A percentile compares a stretch with the other conserved stretches of the same genome.
These are phyloP conservation scores for Puccinia polysora DNA, from an alignment of 1,284 basidiomycete species.

Conservation along the genomic window DNA sequence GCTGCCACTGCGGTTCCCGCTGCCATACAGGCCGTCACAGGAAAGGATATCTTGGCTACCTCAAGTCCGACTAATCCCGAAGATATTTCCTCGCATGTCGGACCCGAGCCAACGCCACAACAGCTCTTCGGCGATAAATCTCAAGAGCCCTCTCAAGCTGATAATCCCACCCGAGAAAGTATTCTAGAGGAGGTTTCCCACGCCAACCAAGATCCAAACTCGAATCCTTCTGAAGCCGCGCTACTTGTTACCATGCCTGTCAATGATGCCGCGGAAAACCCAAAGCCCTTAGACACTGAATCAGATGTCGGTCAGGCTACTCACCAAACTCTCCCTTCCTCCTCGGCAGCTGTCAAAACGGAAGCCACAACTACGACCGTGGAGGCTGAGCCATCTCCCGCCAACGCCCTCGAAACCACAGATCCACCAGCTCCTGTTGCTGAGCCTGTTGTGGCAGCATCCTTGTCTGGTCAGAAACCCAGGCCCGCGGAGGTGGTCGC, in stretches of 20 bases:
- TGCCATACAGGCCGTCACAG: constrained; percentile 28
- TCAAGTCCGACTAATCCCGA: not conserved
- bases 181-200: no score
- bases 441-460: no score
- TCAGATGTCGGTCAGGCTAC: not conserved
- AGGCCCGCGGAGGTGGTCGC: no score
- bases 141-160: not conserved
- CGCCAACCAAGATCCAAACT: not conserved
- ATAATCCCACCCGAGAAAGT: no score
- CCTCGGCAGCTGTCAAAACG: not conserved
- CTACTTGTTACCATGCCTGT: constrained; percentile 9
- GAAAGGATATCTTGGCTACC: constrained; percentile 19
- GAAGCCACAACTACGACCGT: not conserved
- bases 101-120: no score
- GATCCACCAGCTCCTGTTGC: not conserved
- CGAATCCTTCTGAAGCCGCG: not conserved
- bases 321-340: constrained; percentile 1
- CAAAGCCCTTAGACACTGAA: not conserved
- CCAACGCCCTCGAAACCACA: not conserved
- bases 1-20: constrained; percentile 37
- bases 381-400: not conserved
- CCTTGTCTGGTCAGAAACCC: no score
- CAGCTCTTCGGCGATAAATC: not conserved
- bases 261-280: constrained; percentile 3
- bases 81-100: not conserved